Evolutionary conservation across 768 basidiomycete species (phyloP).

Genomic region (Trametes gibbosa): DNA sequence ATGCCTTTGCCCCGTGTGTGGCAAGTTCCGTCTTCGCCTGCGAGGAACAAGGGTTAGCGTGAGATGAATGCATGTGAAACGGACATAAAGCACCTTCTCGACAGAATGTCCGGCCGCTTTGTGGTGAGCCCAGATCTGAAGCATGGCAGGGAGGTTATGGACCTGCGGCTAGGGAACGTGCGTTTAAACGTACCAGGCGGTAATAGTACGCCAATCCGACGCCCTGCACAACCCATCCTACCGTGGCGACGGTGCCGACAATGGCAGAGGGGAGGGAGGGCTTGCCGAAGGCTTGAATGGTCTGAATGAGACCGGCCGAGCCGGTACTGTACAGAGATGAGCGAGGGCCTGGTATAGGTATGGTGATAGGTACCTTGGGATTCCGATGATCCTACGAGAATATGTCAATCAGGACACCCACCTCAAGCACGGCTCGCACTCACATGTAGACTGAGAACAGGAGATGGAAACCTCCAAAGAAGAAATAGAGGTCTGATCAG

Average conservation of each 20-base stretch:
- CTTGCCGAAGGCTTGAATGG: conserved; percentile 72
- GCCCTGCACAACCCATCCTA: conserved; percentile 87
- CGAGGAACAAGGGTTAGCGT: conserved; percentile 11
- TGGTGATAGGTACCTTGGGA: conserved; percentile 64
- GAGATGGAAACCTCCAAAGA: conserved; percentile 95
- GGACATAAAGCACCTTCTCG: conserved; percentile 57
- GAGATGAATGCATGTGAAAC: neutral
- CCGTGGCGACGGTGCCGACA: conserved; percentile 75
- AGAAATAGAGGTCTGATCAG: conserved; percentile 83
- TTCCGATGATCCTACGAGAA: conserved; percentile 78
- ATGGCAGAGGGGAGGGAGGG: conserved; percentile 78
- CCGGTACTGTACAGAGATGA: conserved; percentile 61
- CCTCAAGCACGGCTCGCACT: conserved; percentile 27
- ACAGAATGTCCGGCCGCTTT: conserved; percentile 84
- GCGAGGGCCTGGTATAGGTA: neutral
- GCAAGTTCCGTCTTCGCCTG: conserved; percentile 85
- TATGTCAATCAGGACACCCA: conserved; percentile 12
- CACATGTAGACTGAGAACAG: conserved; percentile 91
- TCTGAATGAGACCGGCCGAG: conserved; percentile 93
- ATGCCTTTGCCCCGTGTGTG: conserved; percentile 80
- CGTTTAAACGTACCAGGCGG: conserved; percentile 56
- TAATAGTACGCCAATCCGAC: conserved; percentile 79
- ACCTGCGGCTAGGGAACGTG: conserved; percentile 12
- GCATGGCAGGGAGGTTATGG: neutral
- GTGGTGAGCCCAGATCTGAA: conserved; percentile 74